Evolutionary conservation across 176 grass and related monocot species (phyloP).

Genomic region (Tuctoria greenei): DNA sequence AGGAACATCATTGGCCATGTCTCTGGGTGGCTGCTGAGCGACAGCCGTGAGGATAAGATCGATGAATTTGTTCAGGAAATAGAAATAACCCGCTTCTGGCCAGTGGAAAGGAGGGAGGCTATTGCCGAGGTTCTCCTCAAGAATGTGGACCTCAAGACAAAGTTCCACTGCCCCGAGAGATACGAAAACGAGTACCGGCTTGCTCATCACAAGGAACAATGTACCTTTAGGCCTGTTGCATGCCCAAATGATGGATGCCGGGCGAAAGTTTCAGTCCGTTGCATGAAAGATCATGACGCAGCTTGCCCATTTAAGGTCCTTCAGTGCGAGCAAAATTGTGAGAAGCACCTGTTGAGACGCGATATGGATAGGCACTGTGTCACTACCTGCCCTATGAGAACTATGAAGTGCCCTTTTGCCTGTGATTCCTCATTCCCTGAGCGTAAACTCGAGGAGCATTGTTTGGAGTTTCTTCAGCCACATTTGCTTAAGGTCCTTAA

Average conservation of each 20-base stretch:
- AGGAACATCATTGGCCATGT: conserved; percentile 85
- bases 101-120: conserved; percentile 62
- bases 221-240: conserved; percentile 55
- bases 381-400: conserved; percentile 78
- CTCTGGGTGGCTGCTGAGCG: conserved; percentile 76
- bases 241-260: conserved; percentile 67
- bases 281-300: conserved; percentile 55
- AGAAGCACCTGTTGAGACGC: conserved; percentile 53
- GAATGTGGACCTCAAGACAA: conserved; percentile 77
- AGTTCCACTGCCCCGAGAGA: conserved; percentile 70
- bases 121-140: conserved; percentile 63
- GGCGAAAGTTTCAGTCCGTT: conserved; percentile 49
- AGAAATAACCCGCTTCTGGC: conserved; percentile 81
- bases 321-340: conserved; percentile 70
- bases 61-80: conserved; percentile 91
- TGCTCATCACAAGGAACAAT: conserved; percentile 50
- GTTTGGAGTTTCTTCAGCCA: conserved; percentile 48
- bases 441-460: conserved; percentile 53
- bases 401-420: conserved; percentile 79
- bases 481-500: conserved; percentile 67
- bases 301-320: conserved; percentile 67
- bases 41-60: conserved; percentile 88
- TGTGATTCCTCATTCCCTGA: conserved; percentile 71
- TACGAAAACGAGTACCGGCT: conserved; percentile 57
- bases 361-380: conserved; percentile 95